Evolutionary conservation across 148 eudicot species (phyloP).

Genomic region (Nyssa sinensis): DNA sequence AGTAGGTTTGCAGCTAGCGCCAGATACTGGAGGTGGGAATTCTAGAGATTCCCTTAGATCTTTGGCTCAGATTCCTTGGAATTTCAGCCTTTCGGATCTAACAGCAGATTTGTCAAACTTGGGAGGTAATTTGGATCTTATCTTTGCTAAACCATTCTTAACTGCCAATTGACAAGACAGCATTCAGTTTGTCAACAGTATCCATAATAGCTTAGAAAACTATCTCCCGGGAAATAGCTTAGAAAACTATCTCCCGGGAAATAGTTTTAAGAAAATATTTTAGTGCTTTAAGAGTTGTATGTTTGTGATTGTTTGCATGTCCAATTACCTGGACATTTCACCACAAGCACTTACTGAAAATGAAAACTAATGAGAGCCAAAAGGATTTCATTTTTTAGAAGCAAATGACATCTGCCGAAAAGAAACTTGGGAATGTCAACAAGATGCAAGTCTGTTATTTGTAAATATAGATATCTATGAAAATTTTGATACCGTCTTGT

Average conservation of each 20-base stretch:
- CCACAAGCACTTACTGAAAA: not conserved
- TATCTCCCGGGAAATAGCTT: not conserved
- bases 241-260: not conserved
- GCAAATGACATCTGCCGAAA: not conserved
- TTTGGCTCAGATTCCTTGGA: conserved; percentile 95
- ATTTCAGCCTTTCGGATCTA: conserved; percentile 90
- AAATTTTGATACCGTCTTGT: no score
- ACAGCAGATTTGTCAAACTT: conserved; percentile 95
- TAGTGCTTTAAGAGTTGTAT: not conserved
- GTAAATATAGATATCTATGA: no score
- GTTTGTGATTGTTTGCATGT: not conserved
- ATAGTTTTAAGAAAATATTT: not conserved
- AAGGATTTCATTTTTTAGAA: not conserved
- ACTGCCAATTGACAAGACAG: not conserved
- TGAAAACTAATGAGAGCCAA: not conserved
- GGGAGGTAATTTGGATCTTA: conserved; percentile 58
- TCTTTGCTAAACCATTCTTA: not conserved
- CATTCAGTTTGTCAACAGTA: no score
- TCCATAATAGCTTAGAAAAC: not conserved
- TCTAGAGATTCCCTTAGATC: conserved; percentile 80
- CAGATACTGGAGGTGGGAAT: conserved; percentile 77
- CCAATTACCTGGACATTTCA: not conserved
- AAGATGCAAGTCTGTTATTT: not conserved
- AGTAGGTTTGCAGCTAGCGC: conserved; percentile 75
- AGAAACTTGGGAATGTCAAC: not conserved